These are phyloP conservation scores for Micractinium conductrix DNA, from an alignment of 139 green algal species.

Conservation along the genomic window DNA sequence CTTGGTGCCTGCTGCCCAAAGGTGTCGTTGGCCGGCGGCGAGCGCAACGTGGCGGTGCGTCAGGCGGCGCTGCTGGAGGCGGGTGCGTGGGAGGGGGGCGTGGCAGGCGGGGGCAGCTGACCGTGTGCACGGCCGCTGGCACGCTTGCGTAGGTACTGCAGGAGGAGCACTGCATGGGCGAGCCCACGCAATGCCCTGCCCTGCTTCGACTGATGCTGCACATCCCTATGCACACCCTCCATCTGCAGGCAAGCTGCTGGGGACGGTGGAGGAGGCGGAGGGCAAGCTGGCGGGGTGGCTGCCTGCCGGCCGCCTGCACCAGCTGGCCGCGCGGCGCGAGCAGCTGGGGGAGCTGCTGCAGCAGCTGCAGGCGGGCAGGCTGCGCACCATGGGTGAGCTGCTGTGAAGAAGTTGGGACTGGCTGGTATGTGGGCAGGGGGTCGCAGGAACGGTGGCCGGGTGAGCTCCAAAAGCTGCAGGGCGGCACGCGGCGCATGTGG, in stretches of 20 bases:
- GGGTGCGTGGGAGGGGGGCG: not conserved
- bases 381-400: not conserved
- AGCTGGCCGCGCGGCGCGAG: conserved; percentile 4
- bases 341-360: not conserved
- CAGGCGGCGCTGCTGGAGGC: conserved; percentile 23
- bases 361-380: conserved; percentile 4
- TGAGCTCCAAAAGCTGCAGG: no score
- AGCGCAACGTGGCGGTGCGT: conserved; percentile 23
- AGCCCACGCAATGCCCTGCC: not conserved
- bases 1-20: no score
- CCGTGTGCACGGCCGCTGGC: not conserved
- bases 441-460: no score
- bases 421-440: no score
- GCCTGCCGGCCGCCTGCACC: conserved; percentile 5
- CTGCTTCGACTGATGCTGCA: not conserved
- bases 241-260: conserved; percentile 22
- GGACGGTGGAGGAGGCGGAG: not conserved
- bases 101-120: not conserved
- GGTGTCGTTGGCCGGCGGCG: not conserved
- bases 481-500: no score
- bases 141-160: not conserved
- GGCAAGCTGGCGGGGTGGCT: not conserved
- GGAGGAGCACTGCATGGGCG: not conserved
- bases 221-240: not conserved
- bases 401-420: no score